These are phyloP conservation scores for Clonostachys solani DNA, from an alignment of 2,329 filamentous ascomycete species.

Conservation along the genomic window DNA sequence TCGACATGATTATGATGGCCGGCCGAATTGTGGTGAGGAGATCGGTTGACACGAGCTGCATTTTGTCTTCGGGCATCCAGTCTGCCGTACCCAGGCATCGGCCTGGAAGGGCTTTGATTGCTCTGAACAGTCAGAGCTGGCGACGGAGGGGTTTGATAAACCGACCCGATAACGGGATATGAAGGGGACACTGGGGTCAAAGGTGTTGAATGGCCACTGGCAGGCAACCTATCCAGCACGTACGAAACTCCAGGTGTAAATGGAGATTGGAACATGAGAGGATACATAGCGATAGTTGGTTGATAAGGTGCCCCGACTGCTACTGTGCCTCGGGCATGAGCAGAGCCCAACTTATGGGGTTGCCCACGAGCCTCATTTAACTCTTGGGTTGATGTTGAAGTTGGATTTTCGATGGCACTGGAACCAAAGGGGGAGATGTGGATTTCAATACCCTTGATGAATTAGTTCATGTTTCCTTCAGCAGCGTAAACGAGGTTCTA, in stretches of 20 bases:
- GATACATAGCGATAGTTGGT: slow-evolving; percentile 21
- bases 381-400: no score
- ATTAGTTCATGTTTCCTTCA: slow-evolving; percentile 10
- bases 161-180: slow-evolving; percentile 18
- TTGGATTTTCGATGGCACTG: no score
- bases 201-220: slow-evolving; percentile 10
- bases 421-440: slow-evolving; percentile 7
- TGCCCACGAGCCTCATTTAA: no score
- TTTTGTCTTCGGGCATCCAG: slow-evolving; percentile 42
- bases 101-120: slow-evolving; percentile 34
- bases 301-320: slow-evolving; percentile 9
- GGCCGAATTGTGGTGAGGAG: slow-evolving; percentile 39
- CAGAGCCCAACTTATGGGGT: no score
- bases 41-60: slow-evolving; percentile 37
- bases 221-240: slow-evolving; percentile 16
- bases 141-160: slow-evolving; percentile 24
- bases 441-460: slow-evolving; percentile 14
- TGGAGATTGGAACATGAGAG: slow-evolving; percentile 23
- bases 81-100: slow-evolving; percentile 23
- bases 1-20: slow-evolving; percentile 61
- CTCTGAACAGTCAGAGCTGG: slow-evolving; percentile 25
- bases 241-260: slow-evolving; percentile 19
- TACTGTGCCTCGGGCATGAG: background rate
- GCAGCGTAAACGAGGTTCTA: slow-evolving; percentile 11
- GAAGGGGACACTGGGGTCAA: slow-evolving; percentile 20